Evolutionary conservation across 2,329 filamentous ascomycete species (phyloP), one percentile per base, ranked within the genome.

Genomic region (Colletotrichum trifolii): DNA sequence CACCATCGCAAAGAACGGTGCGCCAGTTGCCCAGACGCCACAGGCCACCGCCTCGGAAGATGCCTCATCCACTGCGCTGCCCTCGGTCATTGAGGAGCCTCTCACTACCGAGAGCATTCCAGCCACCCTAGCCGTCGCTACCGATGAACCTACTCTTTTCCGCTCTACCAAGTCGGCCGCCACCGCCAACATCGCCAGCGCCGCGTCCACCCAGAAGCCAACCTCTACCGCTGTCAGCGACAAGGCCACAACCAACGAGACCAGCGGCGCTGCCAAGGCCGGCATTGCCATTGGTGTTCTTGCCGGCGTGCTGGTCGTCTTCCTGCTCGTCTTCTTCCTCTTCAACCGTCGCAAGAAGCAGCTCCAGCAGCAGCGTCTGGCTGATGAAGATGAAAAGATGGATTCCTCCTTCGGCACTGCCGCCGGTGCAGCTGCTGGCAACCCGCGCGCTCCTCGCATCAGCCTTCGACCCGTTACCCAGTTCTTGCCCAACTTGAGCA

Each of bases 241-340:
- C 13, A 39, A 69, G 43, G 50, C 73, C 11, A 67, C 72, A 8
- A 67, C 55, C 34, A 57, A 68, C 10, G 65, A 71, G 53, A 67
- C 60, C 54, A 70, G 69, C 64, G 35, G 59, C 46, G 56, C 67
- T 43, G 75, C 79, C 46, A 96, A 93, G 77, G 94, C 93, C 47
- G 96, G 96, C 66, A 86, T 97, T 67, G 93, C 91, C 6, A 89
- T 97, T 74, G 94, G 94, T 72, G 87, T 96, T 52, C 78, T 97
- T 38, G 82, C 90, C 7, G 87, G 87, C 53, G 71, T 97, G 34
- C 86, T 90, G 38, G 77, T 90, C 2, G 75, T 96, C 34, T 87
- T 88, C 36, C 81, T 89, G n/a, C 75, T 91, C 25, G 82, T 91
- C 17, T 90, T 93, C 73, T 89, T 96, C 76, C 76, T 93, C 66